Evolutionary conservation across 2,329 filamentous ascomycete species (phyloP), one percentile per base, ranked within the genome.

Genomic region (Colletotrichum spinosum): DNA sequence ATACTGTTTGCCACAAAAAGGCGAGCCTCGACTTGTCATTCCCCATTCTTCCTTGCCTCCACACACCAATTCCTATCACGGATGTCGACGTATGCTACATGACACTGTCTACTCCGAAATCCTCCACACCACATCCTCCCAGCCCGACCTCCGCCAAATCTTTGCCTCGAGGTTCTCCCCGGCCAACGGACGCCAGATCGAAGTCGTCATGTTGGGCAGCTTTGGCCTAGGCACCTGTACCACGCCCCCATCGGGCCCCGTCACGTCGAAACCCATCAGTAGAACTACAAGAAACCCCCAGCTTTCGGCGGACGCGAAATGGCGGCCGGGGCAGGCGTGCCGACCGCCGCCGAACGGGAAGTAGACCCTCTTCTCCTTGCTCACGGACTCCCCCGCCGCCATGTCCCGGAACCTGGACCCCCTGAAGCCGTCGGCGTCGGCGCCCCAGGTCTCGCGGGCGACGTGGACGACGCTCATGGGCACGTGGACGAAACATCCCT

Each of bases 301-400:
- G 10, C 83, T 80, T 68, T 82, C 80, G 15, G 74, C 77, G 8
- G 75, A 78, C 2, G 81, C 81, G 73, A 83, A 83, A 64, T 83
- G 78, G 4, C 80, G 73, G 0, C 81, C 81, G 3, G 81, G 81
- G 60, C 8, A 50, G 12, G 55, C 12, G 15, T 55, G 15, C 9
- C 10, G n/a, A n/a, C 7, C 53, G n/a, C 6, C 25, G 4, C 25
- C 25, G 4, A 25, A 25, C 25, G 25, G 25, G 25, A 25, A 25
- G 25, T 25, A 25, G 25, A 44, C n/a, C 39, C 17, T 44, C 42
- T 45, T 46, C 42, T 33, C 15, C 34, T 48, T 33, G 13, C 37
- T 37, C 12, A 2, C 13, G 13, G 8, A 75, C 4, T 59, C 63
- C 25, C 69, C 68, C 38, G 66, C 46, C 10, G n/a, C 42, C 25